Percentiles rank a stretch among this genome's conserved stretches.
phyloP scores from a whole-genome alignment of 768 basidiomycete genomes.

The Macrolepiota dolichaula region DNA sequence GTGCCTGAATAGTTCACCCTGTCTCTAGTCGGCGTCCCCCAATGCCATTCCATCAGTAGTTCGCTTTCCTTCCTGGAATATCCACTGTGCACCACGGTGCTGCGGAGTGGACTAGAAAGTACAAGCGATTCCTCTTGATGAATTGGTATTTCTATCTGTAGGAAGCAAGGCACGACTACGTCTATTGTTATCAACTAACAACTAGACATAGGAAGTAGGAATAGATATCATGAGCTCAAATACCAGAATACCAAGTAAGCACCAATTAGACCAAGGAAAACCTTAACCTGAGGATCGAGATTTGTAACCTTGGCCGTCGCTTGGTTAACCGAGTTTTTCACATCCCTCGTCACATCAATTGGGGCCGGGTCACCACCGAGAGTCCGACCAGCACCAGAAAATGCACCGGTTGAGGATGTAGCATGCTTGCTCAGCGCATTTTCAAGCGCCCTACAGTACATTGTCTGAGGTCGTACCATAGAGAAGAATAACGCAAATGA shows the following conservation, averaged over 20 bases:
- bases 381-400: conserved; percentile 73
- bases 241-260: conserved; percentile 64
- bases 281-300: conserved; percentile 65
- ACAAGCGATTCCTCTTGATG: conserved; percentile 12
- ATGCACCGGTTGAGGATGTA: conserved; percentile 39
- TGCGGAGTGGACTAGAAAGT: not conserved
- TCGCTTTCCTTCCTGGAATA: not conserved
- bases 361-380: conserved; percentile 44
- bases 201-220: not conserved
- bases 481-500: not conserved
- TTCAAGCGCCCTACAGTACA: conserved; percentile 55
- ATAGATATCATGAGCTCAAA: conserved; percentile 27
- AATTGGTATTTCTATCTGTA: not conserved
- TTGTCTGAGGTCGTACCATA: not conserved
- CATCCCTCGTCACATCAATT: conserved; percentile 29
- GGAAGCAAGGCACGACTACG: not conserved
- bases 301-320: conserved; percentile 37
- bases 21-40: not conserved
- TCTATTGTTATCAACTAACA: not conserved
- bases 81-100: not conserved
- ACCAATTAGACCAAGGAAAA: conserved; percentile 58
- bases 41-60: not conserved
- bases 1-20: not conserved
- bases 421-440: conserved; percentile 50
- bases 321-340: conserved; percentile 28